Conservation (phyloP, 2,329 filamentous ascomycete genomes). For the Orbilia blumenaviensis region DNA sequence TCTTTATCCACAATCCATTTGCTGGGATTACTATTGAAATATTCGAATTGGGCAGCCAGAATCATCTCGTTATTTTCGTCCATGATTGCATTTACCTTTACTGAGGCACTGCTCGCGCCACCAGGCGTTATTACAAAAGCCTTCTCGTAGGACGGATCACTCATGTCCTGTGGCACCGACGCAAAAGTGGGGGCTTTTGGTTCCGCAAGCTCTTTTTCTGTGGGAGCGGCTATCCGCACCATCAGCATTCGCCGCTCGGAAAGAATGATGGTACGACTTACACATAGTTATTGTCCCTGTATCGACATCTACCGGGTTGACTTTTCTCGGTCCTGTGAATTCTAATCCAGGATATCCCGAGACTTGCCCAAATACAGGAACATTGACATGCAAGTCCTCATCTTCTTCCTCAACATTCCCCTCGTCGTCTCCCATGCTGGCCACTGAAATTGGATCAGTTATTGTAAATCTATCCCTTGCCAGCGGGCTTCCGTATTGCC, state of each 20-base stretch:
- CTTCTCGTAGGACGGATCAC: not conserved
- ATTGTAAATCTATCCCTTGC: not conserved
- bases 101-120: not conserved
- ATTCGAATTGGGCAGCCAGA: conserved; percentile 8
- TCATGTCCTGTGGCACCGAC: conserved; percentile 14
- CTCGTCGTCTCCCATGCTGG: conserved; percentile 11
- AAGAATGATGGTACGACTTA: not conserved
- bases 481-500: not conserved
- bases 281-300: not conserved
- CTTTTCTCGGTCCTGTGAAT: conserved; percentile 7
- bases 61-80: conserved; percentile 9
- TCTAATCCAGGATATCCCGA: not conserved
- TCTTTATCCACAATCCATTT: conserved; percentile 23
- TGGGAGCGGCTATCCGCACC: not conserved
- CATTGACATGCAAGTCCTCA: not conserved
- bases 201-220: not conserved
- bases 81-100: conserved; percentile 28
- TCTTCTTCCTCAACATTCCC: conserved; percentile 18
- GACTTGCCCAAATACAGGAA: conserved; percentile 12
- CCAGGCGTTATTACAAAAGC: conserved; percentile 30
- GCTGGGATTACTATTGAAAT: conserved; percentile 2
- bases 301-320: conserved; percentile 6
- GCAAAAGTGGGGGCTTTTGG: not conserved
- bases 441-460: not conserved
- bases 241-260: not conserved